Evolutionary conservation across 2,329 filamentous ascomycete species (phyloP).

Genomic region (Hypoxylon sp.): DNA sequence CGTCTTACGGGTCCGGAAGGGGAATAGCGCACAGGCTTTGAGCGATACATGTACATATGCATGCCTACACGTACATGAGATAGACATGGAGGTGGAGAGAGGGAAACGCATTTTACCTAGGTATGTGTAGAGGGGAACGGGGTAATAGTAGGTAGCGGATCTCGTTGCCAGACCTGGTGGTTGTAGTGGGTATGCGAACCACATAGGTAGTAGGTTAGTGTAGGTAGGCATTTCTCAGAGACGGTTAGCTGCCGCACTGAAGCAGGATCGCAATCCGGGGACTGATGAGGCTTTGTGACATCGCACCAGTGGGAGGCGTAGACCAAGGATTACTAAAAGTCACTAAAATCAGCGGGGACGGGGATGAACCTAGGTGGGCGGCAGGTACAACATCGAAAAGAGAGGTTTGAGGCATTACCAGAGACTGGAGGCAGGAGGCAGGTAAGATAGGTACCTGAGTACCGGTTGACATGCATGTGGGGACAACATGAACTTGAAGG

Average conservation of each 20-base stretch:
- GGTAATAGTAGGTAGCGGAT: conserved; percentile 1
- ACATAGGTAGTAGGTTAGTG: not conserved
- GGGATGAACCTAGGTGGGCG: conserved; percentile 33
- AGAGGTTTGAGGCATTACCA: no score
- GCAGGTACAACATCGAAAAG: conserved; percentile 27
- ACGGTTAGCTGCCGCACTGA: conserved; percentile 39
- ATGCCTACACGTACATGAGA: not conserved
- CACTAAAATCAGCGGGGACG: conserved; percentile 41
- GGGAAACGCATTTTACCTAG: no score
- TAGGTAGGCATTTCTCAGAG: conserved; percentile 1
- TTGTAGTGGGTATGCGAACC: conserved; percentile 13
- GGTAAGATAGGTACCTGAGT: conserved; percentile 8
- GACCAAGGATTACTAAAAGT: conserved; percentile 31
- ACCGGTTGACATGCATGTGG: not conserved
- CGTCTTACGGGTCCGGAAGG: conserved; percentile 26
- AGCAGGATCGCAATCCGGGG: conserved; percentile 43
- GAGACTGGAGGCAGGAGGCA: not conserved
- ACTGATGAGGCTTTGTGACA: conserved; percentile 41
- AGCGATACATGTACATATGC: conserved; percentile 6
- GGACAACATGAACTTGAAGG: no score
- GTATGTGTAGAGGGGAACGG: not conserved
- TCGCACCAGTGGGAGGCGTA: conserved; percentile 32
- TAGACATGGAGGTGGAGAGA: not conserved
- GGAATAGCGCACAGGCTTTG: conserved; percentile 7
- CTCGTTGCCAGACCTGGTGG: not conserved